phyloP scores from a whole-genome alignment of 495 filamentous ascomycete genomes.

The Tuber aestivum region DNA sequence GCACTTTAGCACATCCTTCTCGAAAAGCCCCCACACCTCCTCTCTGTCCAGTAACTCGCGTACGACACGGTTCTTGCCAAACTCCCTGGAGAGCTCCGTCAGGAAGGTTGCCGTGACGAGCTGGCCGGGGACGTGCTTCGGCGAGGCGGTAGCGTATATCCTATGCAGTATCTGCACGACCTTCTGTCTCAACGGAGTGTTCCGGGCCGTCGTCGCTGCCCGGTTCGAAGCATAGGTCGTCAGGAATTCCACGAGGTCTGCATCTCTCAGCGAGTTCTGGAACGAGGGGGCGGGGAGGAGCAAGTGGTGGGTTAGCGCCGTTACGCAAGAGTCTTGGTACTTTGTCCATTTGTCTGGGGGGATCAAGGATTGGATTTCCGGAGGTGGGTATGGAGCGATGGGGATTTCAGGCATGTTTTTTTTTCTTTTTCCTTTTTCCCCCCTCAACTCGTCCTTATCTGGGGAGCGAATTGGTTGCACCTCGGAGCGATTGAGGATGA shows the following conservation, averaged over 20 bases:
- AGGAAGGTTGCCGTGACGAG: conserved; percentile 25
- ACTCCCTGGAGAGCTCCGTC: conserved; percentile 1
- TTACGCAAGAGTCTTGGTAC: conserved; percentile 16
- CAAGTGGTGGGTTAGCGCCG: conserved; percentile 26
- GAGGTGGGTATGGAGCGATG: conserved; percentile 33
- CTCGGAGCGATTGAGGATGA: neutral
- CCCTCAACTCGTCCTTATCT: neutral
- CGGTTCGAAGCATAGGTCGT: conserved; percentile 21
- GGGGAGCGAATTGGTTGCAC: neutral
- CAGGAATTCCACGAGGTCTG: conserved; percentile 19
- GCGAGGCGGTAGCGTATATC: conserved; percentile 10
- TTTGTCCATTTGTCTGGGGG: conserved; percentile 23
- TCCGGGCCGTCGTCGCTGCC: neutral
- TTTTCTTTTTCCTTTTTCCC: neutral
- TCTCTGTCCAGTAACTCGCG: conserved; percentile 11
- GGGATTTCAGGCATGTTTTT: conserved; percentile 26
- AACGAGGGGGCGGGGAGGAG: conserved; percentile 23
- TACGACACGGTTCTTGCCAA: conserved; percentile 8
- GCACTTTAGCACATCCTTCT: conserved; percentile 8
- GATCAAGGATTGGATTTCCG: conserved; percentile 13
- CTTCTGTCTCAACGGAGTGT: conserved; percentile 16
- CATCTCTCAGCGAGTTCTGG: conserved; percentile 10
- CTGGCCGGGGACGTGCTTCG: conserved; percentile 8
- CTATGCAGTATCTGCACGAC: conserved; percentile 25
- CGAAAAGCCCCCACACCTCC: conserved; percentile 25